These are phyloP conservation scores for Ceratobasidium papillatum DNA, from an alignment of 1,284 basidiomycete genomes.

Conservation along the genomic window DNA sequence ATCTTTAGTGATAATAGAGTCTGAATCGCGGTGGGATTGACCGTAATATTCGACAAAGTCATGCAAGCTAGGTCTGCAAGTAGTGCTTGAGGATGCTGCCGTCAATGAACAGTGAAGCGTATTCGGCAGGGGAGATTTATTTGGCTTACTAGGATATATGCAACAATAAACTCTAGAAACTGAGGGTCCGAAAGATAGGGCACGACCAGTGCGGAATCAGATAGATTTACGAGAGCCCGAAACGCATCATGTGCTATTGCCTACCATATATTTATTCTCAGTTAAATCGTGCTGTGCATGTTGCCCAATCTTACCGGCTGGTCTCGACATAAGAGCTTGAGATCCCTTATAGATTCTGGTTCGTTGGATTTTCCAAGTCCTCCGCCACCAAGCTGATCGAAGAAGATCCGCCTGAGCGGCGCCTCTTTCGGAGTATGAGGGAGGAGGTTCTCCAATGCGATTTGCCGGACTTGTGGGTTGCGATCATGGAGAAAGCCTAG, in stretches of 20 bases:
- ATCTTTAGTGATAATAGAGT: conserved; percentile 74
- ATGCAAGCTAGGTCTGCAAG: conserved; percentile 95
- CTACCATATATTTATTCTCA: conserved; percentile 56
- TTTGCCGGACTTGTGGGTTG: conserved; percentile 87
- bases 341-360: conserved; percentile 72
- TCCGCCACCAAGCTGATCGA: conserved; percentile 63
- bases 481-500: conserved; percentile 85
- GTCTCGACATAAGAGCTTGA: conserved; percentile 87
- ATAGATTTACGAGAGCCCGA: conserved; percentile 92
- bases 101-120: conserved; percentile 3
- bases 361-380: conserved; percentile 71
- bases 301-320: conserved; percentile 66
- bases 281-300: conserved; percentile 27
- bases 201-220: conserved; percentile 80
- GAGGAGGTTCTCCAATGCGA: conserved; percentile 85
- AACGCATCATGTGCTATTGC: conserved; percentile 95
- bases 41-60: conserved; percentile 94
- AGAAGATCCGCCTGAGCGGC: conserved; percentile 78
- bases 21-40: conserved; percentile 75
- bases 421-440: conserved; percentile 79
- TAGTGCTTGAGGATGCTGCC: conserved; percentile 85
- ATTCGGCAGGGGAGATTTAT: conserved; percentile 24
- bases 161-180: conserved; percentile 86
- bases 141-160: conserved; percentile 85
- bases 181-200: conserved; percentile 74